A percentile compares a stretch with the other conserved stretches of the same genome.
These are phyloP conservation scores for Acmispon strigosus DNA, from an alignment of 306 rosid genomes.

Conservation along the genomic window DNA sequence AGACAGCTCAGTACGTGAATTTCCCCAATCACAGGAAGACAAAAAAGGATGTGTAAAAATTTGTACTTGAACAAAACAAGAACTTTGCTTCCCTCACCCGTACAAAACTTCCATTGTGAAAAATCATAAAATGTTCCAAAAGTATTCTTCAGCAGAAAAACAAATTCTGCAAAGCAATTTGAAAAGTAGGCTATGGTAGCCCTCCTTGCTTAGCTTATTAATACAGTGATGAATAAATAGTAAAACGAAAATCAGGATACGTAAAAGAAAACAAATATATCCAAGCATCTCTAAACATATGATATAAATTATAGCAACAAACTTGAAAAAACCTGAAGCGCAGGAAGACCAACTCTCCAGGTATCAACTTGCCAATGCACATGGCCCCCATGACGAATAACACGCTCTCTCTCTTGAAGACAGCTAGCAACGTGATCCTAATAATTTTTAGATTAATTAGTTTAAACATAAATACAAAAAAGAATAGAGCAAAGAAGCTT, in stretches of 20 bases:
- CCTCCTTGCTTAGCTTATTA: neutral
- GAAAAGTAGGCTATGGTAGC: neutral
- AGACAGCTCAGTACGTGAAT: neutral
- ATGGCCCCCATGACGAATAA: slow-evolving; percentile 60
- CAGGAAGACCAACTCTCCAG: slow-evolving; percentile 94
- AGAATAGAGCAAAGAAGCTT: neutral
- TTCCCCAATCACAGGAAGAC: neutral
- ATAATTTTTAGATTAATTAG: slow-evolving; percentile 11
- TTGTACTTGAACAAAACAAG: neutral
- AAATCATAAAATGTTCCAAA: neutral
- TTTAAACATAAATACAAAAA: neutral
- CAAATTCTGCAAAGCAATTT: neutral
- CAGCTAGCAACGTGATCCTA: slow-evolving; percentile 96
- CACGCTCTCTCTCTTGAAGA: slow-evolving; percentile 80
- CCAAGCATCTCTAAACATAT: neutral
- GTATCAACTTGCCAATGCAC: slow-evolving; percentile 91
- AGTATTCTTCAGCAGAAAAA: neutral
- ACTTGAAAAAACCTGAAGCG: slow-evolving; percentile 67
- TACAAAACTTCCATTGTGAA: neutral
- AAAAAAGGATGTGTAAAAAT: neutral
- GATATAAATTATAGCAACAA: slow-evolving; percentile 4
- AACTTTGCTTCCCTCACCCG: neutral
- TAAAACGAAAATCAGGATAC: neutral
- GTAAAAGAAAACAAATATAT: slow-evolving; percentile 9
- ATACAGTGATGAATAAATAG: neutral